phyloP scores from a whole-genome alignment of 163 green algal species.

The Chlorella variabilis region DNA sequence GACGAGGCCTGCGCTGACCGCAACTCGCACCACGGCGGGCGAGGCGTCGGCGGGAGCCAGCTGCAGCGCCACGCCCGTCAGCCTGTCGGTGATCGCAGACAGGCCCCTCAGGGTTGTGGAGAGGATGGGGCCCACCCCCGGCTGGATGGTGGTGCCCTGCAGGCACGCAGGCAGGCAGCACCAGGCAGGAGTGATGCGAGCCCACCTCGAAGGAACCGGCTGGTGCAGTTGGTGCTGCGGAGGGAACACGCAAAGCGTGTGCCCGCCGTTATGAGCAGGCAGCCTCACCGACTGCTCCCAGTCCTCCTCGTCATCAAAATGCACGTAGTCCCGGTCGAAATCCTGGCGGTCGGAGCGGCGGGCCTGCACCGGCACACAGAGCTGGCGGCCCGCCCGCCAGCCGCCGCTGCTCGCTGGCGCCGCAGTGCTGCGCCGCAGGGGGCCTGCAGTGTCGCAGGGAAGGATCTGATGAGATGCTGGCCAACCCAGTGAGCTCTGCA shows the following conservation, averaged over 20 bases:
- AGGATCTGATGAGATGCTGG: too few relatives aligned
- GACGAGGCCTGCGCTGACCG: slow-evolving; percentile 39
- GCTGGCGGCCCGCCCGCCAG: not conserved
- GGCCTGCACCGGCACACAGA: not conserved
- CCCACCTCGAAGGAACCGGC: not conserved
- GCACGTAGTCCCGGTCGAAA: slow-evolving; percentile 3
- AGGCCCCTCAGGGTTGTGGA: not conserved
- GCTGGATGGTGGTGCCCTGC: slow-evolving; percentile 3
- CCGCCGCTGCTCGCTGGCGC: not conserved
- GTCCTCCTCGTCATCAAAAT: slow-evolving; percentile 33
- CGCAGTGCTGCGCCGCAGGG: not conserved
- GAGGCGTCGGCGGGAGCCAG: slow-evolving; percentile 27
- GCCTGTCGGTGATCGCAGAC: not conserved
- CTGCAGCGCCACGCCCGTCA: slow-evolving; percentile 7
- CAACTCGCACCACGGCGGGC: slow-evolving; percentile 24
- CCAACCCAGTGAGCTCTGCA: too few relatives aligned
- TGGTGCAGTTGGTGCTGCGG: not conserved
- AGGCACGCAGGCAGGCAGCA: not conserved
- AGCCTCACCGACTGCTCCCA: slow-evolving; percentile 17
- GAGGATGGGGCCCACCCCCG: not conserved
- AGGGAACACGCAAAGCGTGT: not conserved
- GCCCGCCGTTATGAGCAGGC: not conserved
- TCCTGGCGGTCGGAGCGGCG: slow-evolving; percentile 1
- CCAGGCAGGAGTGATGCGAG: not conserved
- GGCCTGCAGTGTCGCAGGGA: too few relatives aligned